Evolutionary conservation across 2,329 filamentous ascomycete genomes (phyloP).

Genomic region (Bipolaris sorokiniana): DNA sequence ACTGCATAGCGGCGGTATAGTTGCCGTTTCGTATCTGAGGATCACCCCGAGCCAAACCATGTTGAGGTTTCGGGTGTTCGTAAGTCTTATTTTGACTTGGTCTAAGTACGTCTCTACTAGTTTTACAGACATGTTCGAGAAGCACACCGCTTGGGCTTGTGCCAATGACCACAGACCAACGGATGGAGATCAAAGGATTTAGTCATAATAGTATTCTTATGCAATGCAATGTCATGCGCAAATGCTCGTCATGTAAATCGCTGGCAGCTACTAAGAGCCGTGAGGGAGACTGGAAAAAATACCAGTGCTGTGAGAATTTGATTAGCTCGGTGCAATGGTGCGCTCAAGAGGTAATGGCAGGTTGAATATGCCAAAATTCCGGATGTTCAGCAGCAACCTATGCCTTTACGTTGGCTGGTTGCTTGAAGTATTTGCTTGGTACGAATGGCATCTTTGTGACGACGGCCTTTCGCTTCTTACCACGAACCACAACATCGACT

Average conservation of each 20-base stretch:
- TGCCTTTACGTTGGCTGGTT: slow-evolving; percentile 33
- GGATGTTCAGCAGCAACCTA: slow-evolving; percentile 8
- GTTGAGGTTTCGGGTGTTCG: neutral
- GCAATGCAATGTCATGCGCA: neutral
- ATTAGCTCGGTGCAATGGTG: neutral
- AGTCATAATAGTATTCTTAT: neutral
- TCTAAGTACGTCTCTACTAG: neutral
- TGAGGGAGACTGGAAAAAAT: neutral
- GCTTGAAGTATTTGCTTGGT: slow-evolving; percentile 72
- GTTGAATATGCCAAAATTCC: neutral
- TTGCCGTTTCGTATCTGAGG: neutral
- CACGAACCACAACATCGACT: slow-evolving; percentile 77
- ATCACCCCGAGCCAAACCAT: neutral
- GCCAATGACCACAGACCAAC: neutral
- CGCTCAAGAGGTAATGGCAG: neutral
- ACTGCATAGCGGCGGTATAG: neutral
- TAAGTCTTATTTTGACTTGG: neutral
- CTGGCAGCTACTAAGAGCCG: neutral
- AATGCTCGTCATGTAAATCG: neutral
- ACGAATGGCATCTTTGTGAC: slow-evolving; percentile 92
- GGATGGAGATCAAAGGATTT: neutral
- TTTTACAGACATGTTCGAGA: neutral
- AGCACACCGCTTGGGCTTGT: neutral
- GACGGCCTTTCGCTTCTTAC: slow-evolving; percentile 73
- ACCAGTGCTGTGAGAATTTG: neutral